Conservation (phyloP, 805 yeast genomes). For the Grigorovia transvaalensis region DNA sequence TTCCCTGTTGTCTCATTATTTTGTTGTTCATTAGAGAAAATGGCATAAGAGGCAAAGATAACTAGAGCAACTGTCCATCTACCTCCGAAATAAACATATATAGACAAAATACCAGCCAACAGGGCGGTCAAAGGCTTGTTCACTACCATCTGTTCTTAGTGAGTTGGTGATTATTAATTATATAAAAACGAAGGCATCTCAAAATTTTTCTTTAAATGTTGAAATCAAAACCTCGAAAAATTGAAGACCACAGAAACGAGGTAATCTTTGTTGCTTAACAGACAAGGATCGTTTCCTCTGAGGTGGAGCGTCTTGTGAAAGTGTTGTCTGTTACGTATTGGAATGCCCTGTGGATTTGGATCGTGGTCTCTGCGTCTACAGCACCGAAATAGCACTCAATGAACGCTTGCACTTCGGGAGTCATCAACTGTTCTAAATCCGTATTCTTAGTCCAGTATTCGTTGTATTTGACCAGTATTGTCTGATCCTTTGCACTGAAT, state of each 20-base stretch:
- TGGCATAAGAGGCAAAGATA: constrained; percentile 17
- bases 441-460: neutral
- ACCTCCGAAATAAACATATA: constrained; percentile 26
- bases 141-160: neutral
- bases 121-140: neutral
- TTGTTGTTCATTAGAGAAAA: constrained; percentile 13
- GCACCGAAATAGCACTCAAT: constrained; percentile 6
- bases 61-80: constrained; percentile 28
- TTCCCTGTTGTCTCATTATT: neutral
- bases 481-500: constrained; percentile 9
- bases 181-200: neutral
- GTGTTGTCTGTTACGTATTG: constrained; percentile 11
- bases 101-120: neutral
- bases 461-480: constrained; percentile 10
- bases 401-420: constrained; percentile 7
- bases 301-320: constrained; percentile 16
- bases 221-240: neutral
- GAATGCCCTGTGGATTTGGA: constrained; percentile 7
- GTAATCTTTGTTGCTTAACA: neutral
- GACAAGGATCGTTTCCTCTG: constrained; percentile 18
- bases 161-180: neutral
- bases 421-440: neutral
- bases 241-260: too few relatives aligned
- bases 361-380: constrained; percentile 2
- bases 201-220: neutral